Percentiles rank a stretch among this genome's conserved stretches.
Evolutionary conservation across 495 filamentous ascomycete genomes (phyloP).

Genomic region (Aspergillus heteromorphus): DNA sequence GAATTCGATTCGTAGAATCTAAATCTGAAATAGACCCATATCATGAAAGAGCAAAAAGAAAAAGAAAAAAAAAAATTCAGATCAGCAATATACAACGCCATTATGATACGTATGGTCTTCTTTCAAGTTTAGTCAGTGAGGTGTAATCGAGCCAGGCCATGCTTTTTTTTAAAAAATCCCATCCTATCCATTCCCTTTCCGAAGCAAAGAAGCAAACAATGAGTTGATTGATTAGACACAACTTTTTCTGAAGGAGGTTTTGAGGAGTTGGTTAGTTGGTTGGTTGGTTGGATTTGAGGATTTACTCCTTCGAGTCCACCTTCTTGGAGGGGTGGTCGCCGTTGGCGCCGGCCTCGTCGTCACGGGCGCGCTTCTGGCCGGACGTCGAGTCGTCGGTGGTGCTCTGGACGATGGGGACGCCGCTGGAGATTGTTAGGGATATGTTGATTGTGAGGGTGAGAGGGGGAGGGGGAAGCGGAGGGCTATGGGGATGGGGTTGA

Average conservation of each 20-base stretch:
- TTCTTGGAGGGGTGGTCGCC: constrained; percentile 44
- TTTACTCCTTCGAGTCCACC: constrained; percentile 43
- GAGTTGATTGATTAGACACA: neutral
- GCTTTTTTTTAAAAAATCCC: neutral
- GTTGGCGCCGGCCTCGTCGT: constrained; percentile 35
- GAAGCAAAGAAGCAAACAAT: neutral
- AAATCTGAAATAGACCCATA: neutral
- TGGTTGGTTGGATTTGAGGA: neutral
- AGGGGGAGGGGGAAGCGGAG: neutral
- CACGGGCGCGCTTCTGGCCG: constrained; percentile 46
- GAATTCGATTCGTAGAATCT: too few relatives aligned
- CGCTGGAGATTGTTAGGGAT: constrained; percentile 24
- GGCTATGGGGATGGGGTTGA: too few relatives aligned
- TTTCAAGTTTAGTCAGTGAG: neutral
- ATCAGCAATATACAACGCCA: constrained; percentile 2
- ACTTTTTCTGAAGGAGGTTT: neutral
- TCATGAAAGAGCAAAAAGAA: constrained; percentile 1
- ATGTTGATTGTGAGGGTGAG: neutral
- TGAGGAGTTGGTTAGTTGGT: too few relatives aligned
- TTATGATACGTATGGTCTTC: constrained; percentile 4
- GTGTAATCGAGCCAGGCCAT: constrained; percentile 1
- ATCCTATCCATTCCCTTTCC: neutral
- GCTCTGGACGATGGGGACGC: constrained; percentile 44
- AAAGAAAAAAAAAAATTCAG: neutral
- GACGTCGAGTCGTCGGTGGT: constrained; percentile 32